A percentile compares a stretch with the other conserved stretches of the same genome.
Evolutionary conservation across 1,284 basidiomycete genomes (phyloP).

Genomic region (Rhodotorula sp.): DNA sequence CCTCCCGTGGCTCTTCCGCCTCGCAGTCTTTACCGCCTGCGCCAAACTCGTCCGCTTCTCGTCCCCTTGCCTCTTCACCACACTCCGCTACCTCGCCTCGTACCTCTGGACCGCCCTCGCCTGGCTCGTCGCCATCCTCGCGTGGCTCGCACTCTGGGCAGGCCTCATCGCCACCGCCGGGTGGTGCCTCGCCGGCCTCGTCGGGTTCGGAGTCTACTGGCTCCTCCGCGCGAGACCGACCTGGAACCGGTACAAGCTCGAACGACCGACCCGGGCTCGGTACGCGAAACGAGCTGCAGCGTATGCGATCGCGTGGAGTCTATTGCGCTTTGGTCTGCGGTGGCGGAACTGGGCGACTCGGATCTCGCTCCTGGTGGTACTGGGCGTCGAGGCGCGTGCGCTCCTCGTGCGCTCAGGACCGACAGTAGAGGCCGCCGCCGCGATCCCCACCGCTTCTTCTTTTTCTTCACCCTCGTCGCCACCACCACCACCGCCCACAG

Average conservation of each 20-base stretch:
- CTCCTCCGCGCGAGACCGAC: neutral
- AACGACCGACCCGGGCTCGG: neutral
- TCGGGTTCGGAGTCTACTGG: neutral
- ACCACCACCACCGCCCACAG: no score
- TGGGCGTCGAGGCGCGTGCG: neutral
- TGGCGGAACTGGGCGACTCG: neutral
- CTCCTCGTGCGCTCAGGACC: neutral
- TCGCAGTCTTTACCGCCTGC: conserved; percentile 11
- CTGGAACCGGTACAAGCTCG: neutral
- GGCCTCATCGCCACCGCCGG: conserved; percentile 10
- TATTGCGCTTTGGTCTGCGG: neutral
- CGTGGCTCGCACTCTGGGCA: conserved; percentile 2
- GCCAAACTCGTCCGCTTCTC: conserved; percentile 15
- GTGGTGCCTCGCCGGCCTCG: conserved; percentile 13
- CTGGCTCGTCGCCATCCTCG: neutral
- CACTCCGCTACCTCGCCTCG: neutral
- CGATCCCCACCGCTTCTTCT: no score
- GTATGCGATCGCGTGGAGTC: neutral
- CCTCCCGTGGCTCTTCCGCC: conserved; percentile 19
- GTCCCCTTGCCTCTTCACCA: conserved; percentile 9
- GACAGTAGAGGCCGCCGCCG: neutral
- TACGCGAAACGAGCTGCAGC: neutral
- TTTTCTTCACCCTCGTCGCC: neutral
- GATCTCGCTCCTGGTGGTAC: neutral
- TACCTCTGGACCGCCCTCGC: conserved; percentile 1